A percentile compares a stretch with the other conserved stretches of the same genome.
Conservation (phyloP, 345 rosid genomes). For the Eucalyptus grandis region DNA sequence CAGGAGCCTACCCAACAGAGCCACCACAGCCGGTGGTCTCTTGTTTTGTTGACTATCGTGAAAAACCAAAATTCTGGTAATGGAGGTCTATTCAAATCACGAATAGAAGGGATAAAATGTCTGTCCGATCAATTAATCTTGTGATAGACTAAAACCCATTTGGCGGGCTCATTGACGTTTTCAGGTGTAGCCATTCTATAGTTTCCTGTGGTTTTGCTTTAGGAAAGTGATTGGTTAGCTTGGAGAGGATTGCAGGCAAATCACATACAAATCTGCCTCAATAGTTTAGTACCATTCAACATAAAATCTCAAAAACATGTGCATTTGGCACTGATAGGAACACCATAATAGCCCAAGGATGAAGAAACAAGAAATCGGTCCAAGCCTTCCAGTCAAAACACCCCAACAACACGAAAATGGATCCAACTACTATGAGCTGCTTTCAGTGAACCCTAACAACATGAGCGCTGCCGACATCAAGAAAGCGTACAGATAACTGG, state of each 20-base stretch:
- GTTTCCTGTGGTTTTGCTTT: neutral
- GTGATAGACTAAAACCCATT: neutral
- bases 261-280: neutral
- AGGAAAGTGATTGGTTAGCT: neutral
- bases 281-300: neutral
- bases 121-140: neutral
- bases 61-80: neutral
- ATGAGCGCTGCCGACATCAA: neutral
- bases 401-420: neutral
- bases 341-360: neutral
- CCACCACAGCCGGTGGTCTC: no score
- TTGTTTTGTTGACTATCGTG: neutral
- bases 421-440: slow-evolving; percentile 2
- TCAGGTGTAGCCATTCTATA: neutral
- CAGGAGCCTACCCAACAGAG: no score
- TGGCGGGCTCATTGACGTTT: neutral
- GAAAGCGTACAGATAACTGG: slow-evolving; percentile 9
- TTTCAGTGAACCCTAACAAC: neutral
- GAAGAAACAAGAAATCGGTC: neutral
- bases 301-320: neutral
- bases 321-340: neutral
- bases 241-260: neutral
- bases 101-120: neutral
- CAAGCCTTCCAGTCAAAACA: neutral
- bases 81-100: neutral